A percentile compares a stretch with the other conserved stretches of the same genome.
phyloP scores from a whole-genome alignment of 495 filamentous ascomycete species.

The Parathielavia hyrcaniae region DNA sequence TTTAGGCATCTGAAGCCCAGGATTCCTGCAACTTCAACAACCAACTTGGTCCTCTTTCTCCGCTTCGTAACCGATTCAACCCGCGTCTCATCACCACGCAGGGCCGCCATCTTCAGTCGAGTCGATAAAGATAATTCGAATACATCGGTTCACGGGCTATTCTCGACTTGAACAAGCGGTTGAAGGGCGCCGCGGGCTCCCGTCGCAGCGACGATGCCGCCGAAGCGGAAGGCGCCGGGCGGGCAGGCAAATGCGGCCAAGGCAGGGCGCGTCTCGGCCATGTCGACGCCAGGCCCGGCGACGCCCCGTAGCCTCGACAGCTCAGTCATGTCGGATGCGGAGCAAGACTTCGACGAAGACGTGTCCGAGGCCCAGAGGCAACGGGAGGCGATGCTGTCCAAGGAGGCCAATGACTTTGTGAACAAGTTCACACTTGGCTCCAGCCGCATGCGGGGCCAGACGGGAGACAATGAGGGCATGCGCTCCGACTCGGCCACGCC shows the following conservation, averaged over 20 bases:
- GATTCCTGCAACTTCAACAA: no score
- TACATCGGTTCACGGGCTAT: background rate
- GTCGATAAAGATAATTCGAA: background rate
- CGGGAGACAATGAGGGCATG: slow-evolving; percentile 19
- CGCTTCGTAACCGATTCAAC: background rate
- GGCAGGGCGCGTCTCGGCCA: slow-evolving; percentile 54
- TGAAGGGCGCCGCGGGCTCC: background rate
- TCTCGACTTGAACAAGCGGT: background rate
- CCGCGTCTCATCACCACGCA: background rate
- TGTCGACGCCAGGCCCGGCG: slow-evolving; percentile 61
- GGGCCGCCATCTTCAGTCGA: background rate
- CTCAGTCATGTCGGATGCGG: slow-evolving; percentile 39
- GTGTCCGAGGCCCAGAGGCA: slow-evolving; percentile 52
- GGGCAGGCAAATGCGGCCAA: slow-evolving; percentile 45
- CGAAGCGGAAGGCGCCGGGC: slow-evolving; percentile 70
- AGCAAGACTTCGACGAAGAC: slow-evolving; percentile 63
- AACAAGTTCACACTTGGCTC: slow-evolving; percentile 41
- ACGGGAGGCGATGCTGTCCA: slow-evolving; percentile 51
- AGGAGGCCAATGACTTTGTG: slow-evolving; percentile 58
- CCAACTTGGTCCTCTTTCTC: background rate
- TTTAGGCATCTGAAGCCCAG: no score
- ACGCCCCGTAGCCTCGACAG: slow-evolving; percentile 61
- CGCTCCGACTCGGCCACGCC: slow-evolving; percentile 42
- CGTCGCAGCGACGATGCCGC: slow-evolving; percentile 51
- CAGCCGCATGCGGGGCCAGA: slow-evolving; percentile 37